Conservation (phyloP, 2,329 filamentous ascomycete genomes). For the Chaetomium sp. region DNA sequence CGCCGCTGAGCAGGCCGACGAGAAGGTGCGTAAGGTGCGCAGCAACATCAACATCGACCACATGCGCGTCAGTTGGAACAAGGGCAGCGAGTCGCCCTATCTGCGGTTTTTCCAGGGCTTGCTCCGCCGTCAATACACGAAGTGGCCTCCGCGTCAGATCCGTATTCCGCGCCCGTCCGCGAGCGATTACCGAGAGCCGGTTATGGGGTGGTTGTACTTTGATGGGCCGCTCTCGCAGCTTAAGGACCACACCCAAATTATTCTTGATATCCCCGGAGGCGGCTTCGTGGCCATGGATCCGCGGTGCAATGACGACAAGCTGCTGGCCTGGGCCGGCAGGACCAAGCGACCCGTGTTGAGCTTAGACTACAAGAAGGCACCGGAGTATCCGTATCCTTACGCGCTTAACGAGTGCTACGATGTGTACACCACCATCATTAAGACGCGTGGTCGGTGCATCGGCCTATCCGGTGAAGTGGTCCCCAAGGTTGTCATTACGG, state of each 20-base stretch:
- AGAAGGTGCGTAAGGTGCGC: slow-evolving; percentile 89
- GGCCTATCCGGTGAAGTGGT: slow-evolving; percentile 61
- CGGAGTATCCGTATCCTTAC: slow-evolving; percentile 78
- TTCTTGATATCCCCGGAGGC: slow-evolving; percentile 87
- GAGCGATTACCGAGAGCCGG: slow-evolving; percentile 77
- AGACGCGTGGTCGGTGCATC: slow-evolving; percentile 66
- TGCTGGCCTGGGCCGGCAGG: slow-evolving; percentile 86
- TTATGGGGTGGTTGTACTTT: slow-evolving; percentile 88
- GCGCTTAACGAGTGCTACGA: slow-evolving; percentile 84
- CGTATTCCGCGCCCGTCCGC: slow-evolving; percentile 73
- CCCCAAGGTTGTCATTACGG: slow-evolving; percentile 66
- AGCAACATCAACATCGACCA: slow-evolving; percentile 85
- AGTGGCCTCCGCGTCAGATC: slow-evolving; percentile 74
- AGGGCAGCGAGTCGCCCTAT: slow-evolving; percentile 75
- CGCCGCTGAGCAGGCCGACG: slow-evolving; percentile 88
- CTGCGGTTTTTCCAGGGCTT: slow-evolving; percentile 65
- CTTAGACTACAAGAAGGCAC: slow-evolving; percentile 83
- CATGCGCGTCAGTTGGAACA: slow-evolving; percentile 90
- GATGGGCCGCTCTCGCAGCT: slow-evolving; percentile 78
- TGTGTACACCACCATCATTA: slow-evolving; percentile 68
- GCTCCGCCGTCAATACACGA: slow-evolving; percentile 70
- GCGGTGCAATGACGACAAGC: slow-evolving; percentile 87
- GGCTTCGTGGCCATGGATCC: slow-evolving; percentile 97
- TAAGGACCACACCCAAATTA: slow-evolving; percentile 66
- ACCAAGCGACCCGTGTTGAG: slow-evolving; percentile 84